phyloP scores from a whole-genome alignment of 169 alveolate species.

The Perkinsus chesapeaki region DNA sequence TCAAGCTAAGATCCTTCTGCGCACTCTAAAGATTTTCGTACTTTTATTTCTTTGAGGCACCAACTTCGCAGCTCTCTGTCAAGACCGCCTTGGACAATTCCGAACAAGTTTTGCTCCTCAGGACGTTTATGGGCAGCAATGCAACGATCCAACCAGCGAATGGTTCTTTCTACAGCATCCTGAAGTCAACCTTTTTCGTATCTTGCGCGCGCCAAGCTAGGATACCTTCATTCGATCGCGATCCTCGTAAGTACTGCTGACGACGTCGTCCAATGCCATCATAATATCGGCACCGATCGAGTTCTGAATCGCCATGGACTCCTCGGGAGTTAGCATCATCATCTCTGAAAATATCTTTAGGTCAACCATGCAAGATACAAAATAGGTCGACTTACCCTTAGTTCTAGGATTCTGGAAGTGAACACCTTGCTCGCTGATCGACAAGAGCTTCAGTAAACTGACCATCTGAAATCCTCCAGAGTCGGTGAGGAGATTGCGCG shows the following conservation, averaged over 20 bases:
- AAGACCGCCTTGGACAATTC: slow-evolving; percentile 95
- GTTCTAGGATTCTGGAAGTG: slow-evolving; percentile 63
- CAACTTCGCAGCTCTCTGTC: slow-evolving; percentile 71
- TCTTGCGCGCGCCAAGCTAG: not conserved
- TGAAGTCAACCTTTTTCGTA: slow-evolving; percentile 45
- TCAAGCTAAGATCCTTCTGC: too few species aligned
- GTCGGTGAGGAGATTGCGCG: slow-evolving; percentile 89
- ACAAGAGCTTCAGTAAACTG: slow-evolving; percentile 72
- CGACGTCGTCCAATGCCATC: slow-evolving; percentile 98
- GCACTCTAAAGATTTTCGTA: too few species aligned
- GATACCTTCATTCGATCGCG: slow-evolving; percentile 28
- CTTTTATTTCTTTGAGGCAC: not conserved
- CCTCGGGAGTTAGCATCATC: slow-evolving; percentile 91
- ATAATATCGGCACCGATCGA: slow-evolving; percentile 91
- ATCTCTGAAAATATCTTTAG: slow-evolving; percentile 41
- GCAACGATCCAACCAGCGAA: slow-evolving; percentile 93
- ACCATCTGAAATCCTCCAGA: slow-evolving; percentile 94
- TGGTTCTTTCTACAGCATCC: slow-evolving; percentile 83
- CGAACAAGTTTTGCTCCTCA: slow-evolving; percentile 85
- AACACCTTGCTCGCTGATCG: slow-evolving; percentile 91
- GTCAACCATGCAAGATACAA: not conserved
- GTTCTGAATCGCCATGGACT: slow-evolving; percentile 83
- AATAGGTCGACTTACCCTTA: not conserved
- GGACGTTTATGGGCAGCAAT: slow-evolving; percentile 83
- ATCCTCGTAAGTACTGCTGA: slow-evolving; percentile 55